A percentile compares a stretch with the other conserved stretches of the same genome.
Conservation (phyloP, 176 grass and related monocot genomes). For the Oryza coarctata region DNA sequence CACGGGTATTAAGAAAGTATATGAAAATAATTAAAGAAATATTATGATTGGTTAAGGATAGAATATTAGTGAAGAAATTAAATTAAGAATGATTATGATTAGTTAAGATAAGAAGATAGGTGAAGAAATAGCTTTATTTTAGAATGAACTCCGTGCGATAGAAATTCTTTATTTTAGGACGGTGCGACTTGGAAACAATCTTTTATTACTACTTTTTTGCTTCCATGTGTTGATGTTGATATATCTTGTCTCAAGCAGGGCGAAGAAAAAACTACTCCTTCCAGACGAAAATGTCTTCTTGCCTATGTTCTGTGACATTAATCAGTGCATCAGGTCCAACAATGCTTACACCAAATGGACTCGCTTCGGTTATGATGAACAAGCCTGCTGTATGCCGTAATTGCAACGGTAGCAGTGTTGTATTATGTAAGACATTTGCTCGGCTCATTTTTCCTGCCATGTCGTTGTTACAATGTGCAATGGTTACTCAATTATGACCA, state of each 20-base stretch:
- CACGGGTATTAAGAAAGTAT: too few relatives aligned
- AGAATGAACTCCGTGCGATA: too few relatives aligned
- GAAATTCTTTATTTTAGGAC: too few relatives aligned
- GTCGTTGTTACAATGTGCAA: background rate
- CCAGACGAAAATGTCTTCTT: slow-evolving; percentile 82
- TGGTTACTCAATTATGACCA: too few relatives aligned
- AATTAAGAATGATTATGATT: too few relatives aligned
- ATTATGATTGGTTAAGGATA: too few relatives aligned
- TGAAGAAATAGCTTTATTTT: too few relatives aligned
- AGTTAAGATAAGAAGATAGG: too few relatives aligned
- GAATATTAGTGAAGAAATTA: too few relatives aligned
- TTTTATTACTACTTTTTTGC: background rate
- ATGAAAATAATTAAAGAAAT: too few relatives aligned
- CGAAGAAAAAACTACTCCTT: slow-evolving; percentile 2
- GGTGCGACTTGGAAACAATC: background rate
- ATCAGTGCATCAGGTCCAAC: slow-evolving; percentile 52
- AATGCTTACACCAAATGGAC: slow-evolving; percentile 45
- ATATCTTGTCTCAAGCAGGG: slow-evolving; percentile 38
- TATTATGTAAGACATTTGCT: slow-evolving; percentile 68
- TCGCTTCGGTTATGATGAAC: slow-evolving; percentile 45
- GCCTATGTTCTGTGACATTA: slow-evolving; percentile 65
- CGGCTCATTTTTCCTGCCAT: slow-evolving; percentile 11
- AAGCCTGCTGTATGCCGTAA: slow-evolving; percentile 69
- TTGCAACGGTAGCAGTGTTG: slow-evolving; percentile 71
- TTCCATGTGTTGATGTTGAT: background rate